Evolutionary conservation across 2,329 filamentous ascomycete genomes (phyloP), one percentile per base, ranked within the genome.

Genomic region (Cytospora mali): DNA sequence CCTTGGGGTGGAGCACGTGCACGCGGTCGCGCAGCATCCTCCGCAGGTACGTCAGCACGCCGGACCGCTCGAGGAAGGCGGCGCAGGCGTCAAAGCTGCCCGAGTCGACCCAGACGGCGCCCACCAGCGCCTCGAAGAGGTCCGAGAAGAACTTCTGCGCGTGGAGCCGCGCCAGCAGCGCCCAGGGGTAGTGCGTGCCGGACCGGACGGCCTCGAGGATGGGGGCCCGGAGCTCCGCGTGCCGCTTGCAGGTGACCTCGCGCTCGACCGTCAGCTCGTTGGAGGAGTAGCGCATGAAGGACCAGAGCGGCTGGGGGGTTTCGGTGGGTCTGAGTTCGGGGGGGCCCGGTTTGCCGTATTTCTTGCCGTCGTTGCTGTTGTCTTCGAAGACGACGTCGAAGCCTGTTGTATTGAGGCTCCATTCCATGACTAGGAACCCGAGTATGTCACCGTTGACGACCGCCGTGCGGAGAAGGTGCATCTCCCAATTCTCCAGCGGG

Each of bases 111-210:
- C 90, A 97, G 0, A 97, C 81, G 0, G 93, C 93, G 0, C 91
- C 94, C 0, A 98, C 75, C 0, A 96, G 73, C 33, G 86, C 85
- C 76, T 98, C 94, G 11, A 97, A 80, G 9, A 97, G 76, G 73
- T 97, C 93, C 0, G 90, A 94, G 74, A 90, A 89, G 74, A 91
- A 90, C 71, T 97, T 97, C 18, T 85, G 85, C 0, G 88, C 81
- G 16, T 82, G 80, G 0, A 96, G 78, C 0, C 83, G 80, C 0
- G 86, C 80, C 0, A 98, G 83, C 0, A 86, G 74, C 1, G 84
- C 79, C 94, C 94, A 98, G 0, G 94, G 95, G 70, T 93, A 96
- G 18, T 77, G 74, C 0, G 67, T 65, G 0, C 83, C 84, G 0
- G 73, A 54, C 0, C 75, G 55, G 11, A 96, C 76, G 0, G 79